Conservation (phyloP, 2,329 filamentous ascomycete genomes). For the Pezicula neosporulosa region DNA sequence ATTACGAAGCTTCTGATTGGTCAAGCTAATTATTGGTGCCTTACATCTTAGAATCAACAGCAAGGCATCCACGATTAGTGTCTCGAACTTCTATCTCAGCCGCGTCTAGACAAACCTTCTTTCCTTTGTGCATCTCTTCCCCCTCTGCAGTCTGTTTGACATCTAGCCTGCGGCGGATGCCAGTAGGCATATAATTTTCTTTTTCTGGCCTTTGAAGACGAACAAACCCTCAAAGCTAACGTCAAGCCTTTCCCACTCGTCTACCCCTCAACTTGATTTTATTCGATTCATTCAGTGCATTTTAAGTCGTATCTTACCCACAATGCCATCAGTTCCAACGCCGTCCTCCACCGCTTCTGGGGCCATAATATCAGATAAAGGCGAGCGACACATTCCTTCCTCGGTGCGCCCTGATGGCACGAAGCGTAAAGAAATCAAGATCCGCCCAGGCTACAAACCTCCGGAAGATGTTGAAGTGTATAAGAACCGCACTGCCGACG, state of each 20-base stretch:
- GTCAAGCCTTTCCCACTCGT: background rate
- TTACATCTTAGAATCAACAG: too few relatives aligned
- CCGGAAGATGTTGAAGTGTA: constrained; percentile 96
- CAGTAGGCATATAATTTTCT: too few relatives aligned
- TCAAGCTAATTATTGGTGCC: too few relatives aligned
- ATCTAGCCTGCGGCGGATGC: too few relatives aligned
- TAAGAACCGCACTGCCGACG: constrained; percentile 86
- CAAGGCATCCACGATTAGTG: too few relatives aligned
- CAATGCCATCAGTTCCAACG: constrained; percentile 34
- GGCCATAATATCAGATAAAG: constrained; percentile 57
- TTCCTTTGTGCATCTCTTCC: too few relatives aligned
- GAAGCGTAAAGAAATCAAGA: constrained; percentile 89
- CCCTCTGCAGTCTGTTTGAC: too few relatives aligned
- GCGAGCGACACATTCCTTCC: constrained; percentile 84
- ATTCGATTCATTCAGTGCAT: background rate
- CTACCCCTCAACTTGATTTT: background rate
- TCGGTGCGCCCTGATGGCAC: constrained; percentile 85
- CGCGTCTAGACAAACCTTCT: background rate
- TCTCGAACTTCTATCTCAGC: constrained; percentile 1
- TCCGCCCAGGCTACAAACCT: constrained; percentile 88
- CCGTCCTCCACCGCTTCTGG: constrained; percentile 69
- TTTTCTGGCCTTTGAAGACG: too few relatives aligned
- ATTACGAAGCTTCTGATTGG: constrained; percentile 14
- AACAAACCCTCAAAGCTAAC: too few relatives aligned
- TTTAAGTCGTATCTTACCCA: constrained; percentile 1